These are phyloP conservation scores for Rhynchosporium graminicola DNA, from an alignment of 2,329 filamentous ascomycete species.

Conservation along the genomic window DNA sequence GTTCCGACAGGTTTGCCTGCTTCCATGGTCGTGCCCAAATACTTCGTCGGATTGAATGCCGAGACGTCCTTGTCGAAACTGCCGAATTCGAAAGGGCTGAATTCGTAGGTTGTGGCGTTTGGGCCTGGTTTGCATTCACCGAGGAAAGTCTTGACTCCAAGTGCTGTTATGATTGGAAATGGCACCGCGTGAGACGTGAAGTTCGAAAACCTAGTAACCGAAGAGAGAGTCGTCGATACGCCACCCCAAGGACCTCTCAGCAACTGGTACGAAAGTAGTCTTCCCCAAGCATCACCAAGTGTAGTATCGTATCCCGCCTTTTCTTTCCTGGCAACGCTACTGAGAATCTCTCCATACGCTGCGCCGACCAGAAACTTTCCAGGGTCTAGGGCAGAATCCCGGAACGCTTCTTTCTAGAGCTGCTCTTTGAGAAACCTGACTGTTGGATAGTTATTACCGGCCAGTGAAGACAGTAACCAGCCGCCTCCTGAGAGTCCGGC, in stretches of 20 bases:
- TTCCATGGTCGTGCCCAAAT: slow-evolving; percentile 59
- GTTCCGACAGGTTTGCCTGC: slow-evolving; percentile 46
- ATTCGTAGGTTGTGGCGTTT: slow-evolving; percentile 65
- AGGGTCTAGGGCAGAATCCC: slow-evolving; percentile 43
- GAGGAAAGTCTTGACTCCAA: slow-evolving; percentile 42
- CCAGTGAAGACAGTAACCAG: slow-evolving; percentile 49
- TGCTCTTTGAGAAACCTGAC: slow-evolving; percentile 44
- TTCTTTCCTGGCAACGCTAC: slow-evolving; percentile 36
- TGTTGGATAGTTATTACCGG: slow-evolving; percentile 50
- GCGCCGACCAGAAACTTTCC: slow-evolving; percentile 40
- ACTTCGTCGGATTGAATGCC: slow-evolving; percentile 61
- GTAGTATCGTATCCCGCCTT: slow-evolving; percentile 35
- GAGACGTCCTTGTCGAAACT: slow-evolving; percentile 60
- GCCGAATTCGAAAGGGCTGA: slow-evolving; percentile 67
- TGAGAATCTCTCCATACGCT: slow-evolving; percentile 24
- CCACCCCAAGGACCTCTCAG: slow-evolving; percentile 26
- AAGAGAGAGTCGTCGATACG: slow-evolving; percentile 30
- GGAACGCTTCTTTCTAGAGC: slow-evolving; percentile 46
- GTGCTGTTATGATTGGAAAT: slow-evolving; percentile 48
- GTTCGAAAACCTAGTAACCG: slow-evolving; percentile 40
- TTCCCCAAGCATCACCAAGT: slow-evolving; percentile 32
- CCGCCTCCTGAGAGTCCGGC: slow-evolving; percentile 48
- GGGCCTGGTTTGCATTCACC: slow-evolving; percentile 42
- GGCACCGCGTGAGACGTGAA: slow-evolving; percentile 46
- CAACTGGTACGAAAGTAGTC: slow-evolving; percentile 33